Base-by-base conservation (phyloP, 2,329 filamentous ascomycete genomes). In the Pyrenochaeta sp. region DNA sequence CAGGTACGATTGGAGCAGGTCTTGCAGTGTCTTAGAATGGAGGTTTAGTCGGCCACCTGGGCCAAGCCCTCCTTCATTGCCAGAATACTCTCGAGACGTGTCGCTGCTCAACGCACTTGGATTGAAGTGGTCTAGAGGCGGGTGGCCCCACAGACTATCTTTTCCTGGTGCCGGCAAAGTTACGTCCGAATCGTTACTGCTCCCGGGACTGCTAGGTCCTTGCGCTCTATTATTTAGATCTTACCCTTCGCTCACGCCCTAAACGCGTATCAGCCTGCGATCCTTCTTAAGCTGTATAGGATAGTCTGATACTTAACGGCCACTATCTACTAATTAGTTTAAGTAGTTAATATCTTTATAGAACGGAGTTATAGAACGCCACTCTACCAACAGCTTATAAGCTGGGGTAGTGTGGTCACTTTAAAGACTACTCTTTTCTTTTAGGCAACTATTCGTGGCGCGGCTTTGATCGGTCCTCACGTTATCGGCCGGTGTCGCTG, bases 321-420 rank as follows among this genome's bases (percentile, higher is more conserved):
- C 91, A 46, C 85, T 81, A 17, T 86, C 82, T 65, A 91, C 87
- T 1, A 92, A 90, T 68, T 90, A 93, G 20, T 80, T 60, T 15
- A 72, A 54, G 14, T 62, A 61, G 6, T 65, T 61, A 11, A 74
- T 59, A 10, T 59, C 77, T 60, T 90, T 85, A 49, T 86, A 84
- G 21, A 87, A 82, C 46, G 82, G 82, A 29, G 81, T 79, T 66
- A 72, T 70, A 7, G 66, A 80, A 49, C 30, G 91, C 86, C 69
- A 97, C 71, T 57, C 82, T 77, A 69, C 81, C 77, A 98, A 79
- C 15, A 98, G 80, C 58, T 92, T 85, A 45, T 95, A 91, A 1
- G 92, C 92, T n/a, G 92, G 86, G 0, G 93, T 97, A 0, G 91
- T 96, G 69, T 98, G 94, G 61, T 96, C 91, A 23, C 88, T 85